Percentiles rank a stretch among this genome's conserved stretches.
Evolutionary conservation across 2,329 filamentous ascomycete genomes (phyloP).

Genomic region (Sporothrix schenckii): DNA sequence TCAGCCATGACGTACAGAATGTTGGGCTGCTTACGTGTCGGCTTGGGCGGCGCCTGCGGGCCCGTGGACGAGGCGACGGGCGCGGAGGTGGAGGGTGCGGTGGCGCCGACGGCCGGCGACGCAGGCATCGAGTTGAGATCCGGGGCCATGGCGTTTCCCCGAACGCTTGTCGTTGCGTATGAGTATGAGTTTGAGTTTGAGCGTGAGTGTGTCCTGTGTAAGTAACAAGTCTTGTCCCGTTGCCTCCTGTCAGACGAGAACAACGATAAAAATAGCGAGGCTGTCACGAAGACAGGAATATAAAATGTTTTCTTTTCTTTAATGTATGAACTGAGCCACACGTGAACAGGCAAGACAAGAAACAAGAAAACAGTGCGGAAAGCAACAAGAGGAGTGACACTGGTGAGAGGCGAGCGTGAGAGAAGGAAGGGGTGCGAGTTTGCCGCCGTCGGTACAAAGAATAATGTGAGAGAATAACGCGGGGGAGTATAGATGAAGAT

Average conservation of each 20-base stretch:
- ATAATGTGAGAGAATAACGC: not conserved
- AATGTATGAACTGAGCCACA: conserved; percentile 30
- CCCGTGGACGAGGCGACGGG: conserved; percentile 18
- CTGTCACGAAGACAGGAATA: conserved; percentile 35
- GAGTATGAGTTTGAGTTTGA: not conserved
- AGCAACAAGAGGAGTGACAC: not conserved
- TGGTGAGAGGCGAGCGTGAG: not conserved
- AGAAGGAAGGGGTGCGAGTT: conserved; percentile 4
- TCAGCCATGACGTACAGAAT: conserved; percentile 96
- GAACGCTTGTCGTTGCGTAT: conserved; percentile 9
- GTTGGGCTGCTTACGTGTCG: conserved; percentile 60
- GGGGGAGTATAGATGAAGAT: not conserved
- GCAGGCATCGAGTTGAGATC: conserved; percentile 72
- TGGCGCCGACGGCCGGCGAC: conserved; percentile 47
- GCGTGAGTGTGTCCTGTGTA: conserved; percentile 33
- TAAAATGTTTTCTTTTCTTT: conserved; percentile 27
- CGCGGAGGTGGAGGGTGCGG: conserved; percentile 15
- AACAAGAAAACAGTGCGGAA: not conserved
- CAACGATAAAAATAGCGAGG: conserved; percentile 13
- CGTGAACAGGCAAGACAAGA: conserved; percentile 3
- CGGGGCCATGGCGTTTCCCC: conserved; percentile 60
- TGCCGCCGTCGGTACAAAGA: not conserved
- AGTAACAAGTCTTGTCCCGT: conserved; percentile 18
- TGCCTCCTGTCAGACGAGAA: conserved; percentile 29
- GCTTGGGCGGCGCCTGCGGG: conserved; percentile 30